Evolutionary conservation across 768 basidiomycete genomes (phyloP), one percentile per base, ranked within the genome.

Genomic region (Tricholoma sp.): DNA sequence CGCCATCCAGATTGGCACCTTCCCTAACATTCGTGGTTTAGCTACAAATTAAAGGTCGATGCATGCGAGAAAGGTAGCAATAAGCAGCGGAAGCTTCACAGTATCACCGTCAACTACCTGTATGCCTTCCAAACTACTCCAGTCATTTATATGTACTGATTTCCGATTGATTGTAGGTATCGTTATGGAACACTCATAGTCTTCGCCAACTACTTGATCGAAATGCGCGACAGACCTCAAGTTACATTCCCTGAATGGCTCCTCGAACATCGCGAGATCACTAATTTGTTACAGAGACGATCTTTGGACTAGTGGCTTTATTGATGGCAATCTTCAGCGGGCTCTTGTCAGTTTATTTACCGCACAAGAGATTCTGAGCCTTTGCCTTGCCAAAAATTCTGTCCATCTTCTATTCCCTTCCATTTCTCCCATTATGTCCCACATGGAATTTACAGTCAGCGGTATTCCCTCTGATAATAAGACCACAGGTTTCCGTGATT

Each of bases 141-240:
- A 32, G 31, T 3, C 8, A 24, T 17, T 13, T 15, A 31, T 12
- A 17, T 5, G 17, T 32, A 33, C 44, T n/a, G 11, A 47, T 28
- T 17, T 1, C 48, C 51, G 37, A 55, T 20, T 17, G 28, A 32
- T 32, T 3, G 47, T 57, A 91, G 89, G 58, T 91, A 89, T 67
- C 87, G 88, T 59, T 97, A 98, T 65, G 96, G 90, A 6, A 86
- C 91, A 3, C 77, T 97, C 33, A 96, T 98, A 62, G 92, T 92
- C 4, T 91, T 99, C 57, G 89, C 97, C 49, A 94, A 97, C 68
- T 98, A 96, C 69, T 78, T 98, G 61, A 85, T 98, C 52, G 94
- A 96, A 70, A 74, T 74, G 62, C 72, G 73, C 32, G 73, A 73
- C 50, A 67, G 62, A 3, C 59, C 70, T 5, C 65, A 73, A 50